phyloP scores from a whole-genome alignment of 768 basidiomycete species.

The Cyathus striatus region DNA sequence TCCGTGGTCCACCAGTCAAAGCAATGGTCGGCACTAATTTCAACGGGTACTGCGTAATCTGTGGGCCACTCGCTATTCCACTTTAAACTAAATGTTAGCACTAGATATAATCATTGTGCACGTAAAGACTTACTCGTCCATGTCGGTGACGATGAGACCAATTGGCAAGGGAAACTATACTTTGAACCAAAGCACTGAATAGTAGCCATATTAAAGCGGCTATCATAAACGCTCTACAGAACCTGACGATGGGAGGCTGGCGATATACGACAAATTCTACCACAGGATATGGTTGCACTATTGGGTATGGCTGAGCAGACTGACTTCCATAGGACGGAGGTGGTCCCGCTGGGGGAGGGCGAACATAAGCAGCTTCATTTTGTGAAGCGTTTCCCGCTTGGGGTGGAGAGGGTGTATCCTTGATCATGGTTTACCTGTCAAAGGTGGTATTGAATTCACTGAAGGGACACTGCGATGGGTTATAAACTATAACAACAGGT shows the following conservation, averaged over 20 bases:
- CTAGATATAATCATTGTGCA: neutral
- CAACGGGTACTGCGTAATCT: neutral
- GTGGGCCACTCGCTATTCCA: neutral
- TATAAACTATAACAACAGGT: too few relatives aligned
- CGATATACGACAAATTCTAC: neutral
- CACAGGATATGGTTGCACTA: conserved; percentile 1
- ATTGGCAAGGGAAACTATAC: conserved; percentile 1
- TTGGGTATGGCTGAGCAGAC: neutral
- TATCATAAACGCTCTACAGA: conserved; percentile 3
- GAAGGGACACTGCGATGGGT: too few relatives aligned
- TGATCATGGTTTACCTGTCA: too few relatives aligned
- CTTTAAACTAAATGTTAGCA: neutral
- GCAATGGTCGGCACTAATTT: neutral
- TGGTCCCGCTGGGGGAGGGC: neutral
- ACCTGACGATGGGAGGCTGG: neutral
- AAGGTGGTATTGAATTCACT: too few relatives aligned
- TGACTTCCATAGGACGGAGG: neutral
- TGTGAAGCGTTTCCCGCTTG: neutral
- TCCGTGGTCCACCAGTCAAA: conserved; percentile 3
- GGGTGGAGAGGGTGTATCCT: too few relatives aligned
- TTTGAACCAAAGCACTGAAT: neutral
- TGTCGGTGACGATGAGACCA: neutral
- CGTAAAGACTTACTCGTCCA: neutral
- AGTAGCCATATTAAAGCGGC: conserved; percentile 4
- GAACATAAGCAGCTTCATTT: neutral